Evolutionary conservation across 345 rosid species (phyloP), one percentile per base, ranked within the genome.

Genomic region (Boechera stricta): DNA sequence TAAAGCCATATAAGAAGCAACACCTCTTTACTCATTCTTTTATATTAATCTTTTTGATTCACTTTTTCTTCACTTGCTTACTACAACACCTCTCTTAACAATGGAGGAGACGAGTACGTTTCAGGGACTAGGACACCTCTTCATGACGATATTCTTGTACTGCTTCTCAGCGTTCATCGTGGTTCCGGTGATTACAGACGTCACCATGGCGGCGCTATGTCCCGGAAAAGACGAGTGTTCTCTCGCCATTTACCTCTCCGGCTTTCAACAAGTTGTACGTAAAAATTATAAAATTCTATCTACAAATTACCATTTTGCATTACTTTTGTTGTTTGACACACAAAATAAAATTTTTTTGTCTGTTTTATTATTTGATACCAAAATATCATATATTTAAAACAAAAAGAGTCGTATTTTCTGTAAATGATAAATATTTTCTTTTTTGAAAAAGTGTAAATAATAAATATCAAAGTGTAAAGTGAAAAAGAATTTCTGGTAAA

Each of bases 171-270:
- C 5, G 2, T 75, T 81, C 59, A 82, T 91, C 21, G 90, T 88
- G 28, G 0, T 58, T 69, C 98, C 98, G 57, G 89, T 88, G 66
- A 84, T 89, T 13, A 90, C 91, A 12, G 98, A 94, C 47, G 91
- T 94, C 55, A 94, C 86, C 74, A 89, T 94, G 97, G 36, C 60
- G 1, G 97, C 98, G 0, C 80, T 94, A 67, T 94, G 98, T 83
- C 97, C 98, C 8, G 94, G 90, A 53, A 29, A 69, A 49, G 90
- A 87, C 13, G 83, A 89, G 53, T 94, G 98, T 79, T 94, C 98
- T 39, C 89, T 91, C 41, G 98, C 94, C 84, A 94, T 94, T 62
- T 94, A 87, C 77, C 89, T 91, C 80, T 73, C 94, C 41, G 96
- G 96, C 13, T 53, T 85, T 76, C 97, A 94, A 67, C 98, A 94